Base-by-base conservation (phyloP, 768 basidiomycete species). In the Dendrothele bispora region DNA sequence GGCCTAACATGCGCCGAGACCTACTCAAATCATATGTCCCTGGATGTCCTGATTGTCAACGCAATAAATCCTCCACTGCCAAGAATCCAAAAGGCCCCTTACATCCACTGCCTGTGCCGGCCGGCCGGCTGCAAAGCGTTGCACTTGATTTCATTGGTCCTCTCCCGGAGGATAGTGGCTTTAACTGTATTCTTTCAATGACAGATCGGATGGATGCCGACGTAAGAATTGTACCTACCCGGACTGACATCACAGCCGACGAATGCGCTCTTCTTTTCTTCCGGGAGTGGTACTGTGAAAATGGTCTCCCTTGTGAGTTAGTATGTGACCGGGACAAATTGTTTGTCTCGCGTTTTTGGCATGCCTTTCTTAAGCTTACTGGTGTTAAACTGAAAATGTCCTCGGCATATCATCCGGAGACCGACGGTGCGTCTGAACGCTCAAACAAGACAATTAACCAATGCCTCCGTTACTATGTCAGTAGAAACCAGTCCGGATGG, bases 321-420 rank as follows among this genome's bases (percentile, higher is more conserved):
- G 53, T 68, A 1, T 55, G 35, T 5, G 65, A 70, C 40, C 43
- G 61, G 5, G 63, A 65, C 37, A 49, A 58, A 28, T 46, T 61
- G 11, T 70, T 65, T 40, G 54, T 61, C 4, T 60, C 58, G 2
- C 1, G 7, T 2, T 66, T 68, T 49, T 70, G 68, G 67, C 28
- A 26, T 21, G 27, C 43, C 1, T 48, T 67, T 3, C 42, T 51
- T 26, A 28, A 28, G 15, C 26, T 52, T 1, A 48, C 63, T 2
- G 58, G 61, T 3, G 51, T 55, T 14, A 55, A 61, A 21, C 39
- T 64, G 0, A 46, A 50, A 4, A 53, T 69, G 49, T 65, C 62
- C 1, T 61, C 64, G 0, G 39, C 64, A 0, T 67, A 60, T 26
- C 66, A 68, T 17, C 65, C 64, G 0, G 56, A 68, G 32, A 65